Percentiles rank a stretch among this genome's conserved stretches.
Evolutionary conservation across 805 yeast genomes (phyloP).

Genomic region (Kodamaea sagamina): DNA sequence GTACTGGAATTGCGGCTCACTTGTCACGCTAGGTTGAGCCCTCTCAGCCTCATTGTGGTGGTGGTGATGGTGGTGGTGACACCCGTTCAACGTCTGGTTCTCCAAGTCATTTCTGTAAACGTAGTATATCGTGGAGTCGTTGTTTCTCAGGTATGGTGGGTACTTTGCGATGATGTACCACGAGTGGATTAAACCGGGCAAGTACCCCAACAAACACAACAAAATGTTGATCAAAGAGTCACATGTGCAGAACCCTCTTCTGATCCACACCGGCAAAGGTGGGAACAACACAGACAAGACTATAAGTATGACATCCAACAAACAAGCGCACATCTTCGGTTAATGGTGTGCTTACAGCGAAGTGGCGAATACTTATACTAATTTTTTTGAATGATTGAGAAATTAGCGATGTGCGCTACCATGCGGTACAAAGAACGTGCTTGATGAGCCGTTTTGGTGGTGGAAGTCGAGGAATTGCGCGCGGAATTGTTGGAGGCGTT

Average conservation of each 20-base stretch:
- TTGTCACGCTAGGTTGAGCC: slow-evolving; percentile 14
- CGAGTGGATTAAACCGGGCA: slow-evolving; percentile 54
- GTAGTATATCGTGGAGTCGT: slow-evolving; percentile 35
- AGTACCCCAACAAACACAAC: slow-evolving; percentile 48
- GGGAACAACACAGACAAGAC: slow-evolving; percentile 66
- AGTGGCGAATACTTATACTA: slow-evolving; percentile 2
- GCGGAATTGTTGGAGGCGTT: too few relatives aligned
- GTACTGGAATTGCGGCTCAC: slow-evolving; percentile 30
- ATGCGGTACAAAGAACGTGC: too few relatives aligned
- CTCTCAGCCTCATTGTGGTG: slow-evolving; percentile 19
- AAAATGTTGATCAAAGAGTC: slow-evolving; percentile 49
- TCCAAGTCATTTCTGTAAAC: slow-evolving; percentile 40
- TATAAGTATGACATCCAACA: slow-evolving; percentile 58
- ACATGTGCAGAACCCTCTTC: slow-evolving; percentile 60
- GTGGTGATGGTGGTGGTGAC: slow-evolving; percentile 20
- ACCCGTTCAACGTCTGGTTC: slow-evolving; percentile 25
- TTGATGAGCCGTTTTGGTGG: too few relatives aligned
- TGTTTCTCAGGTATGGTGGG: slow-evolving; percentile 36
- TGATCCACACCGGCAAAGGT: slow-evolving; percentile 69
- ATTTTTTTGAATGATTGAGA: slow-evolving; percentile 4
- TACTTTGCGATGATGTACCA: slow-evolving; percentile 51
- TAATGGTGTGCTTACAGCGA: not conserved
- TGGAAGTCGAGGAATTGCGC: too few relatives aligned
- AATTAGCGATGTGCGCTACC: not conserved
- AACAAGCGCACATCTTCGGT: slow-evolving; percentile 28